Base-by-base conservation (phyloP, 768 basidiomycete genomes). In the Tulasnella sp. region DNA sequence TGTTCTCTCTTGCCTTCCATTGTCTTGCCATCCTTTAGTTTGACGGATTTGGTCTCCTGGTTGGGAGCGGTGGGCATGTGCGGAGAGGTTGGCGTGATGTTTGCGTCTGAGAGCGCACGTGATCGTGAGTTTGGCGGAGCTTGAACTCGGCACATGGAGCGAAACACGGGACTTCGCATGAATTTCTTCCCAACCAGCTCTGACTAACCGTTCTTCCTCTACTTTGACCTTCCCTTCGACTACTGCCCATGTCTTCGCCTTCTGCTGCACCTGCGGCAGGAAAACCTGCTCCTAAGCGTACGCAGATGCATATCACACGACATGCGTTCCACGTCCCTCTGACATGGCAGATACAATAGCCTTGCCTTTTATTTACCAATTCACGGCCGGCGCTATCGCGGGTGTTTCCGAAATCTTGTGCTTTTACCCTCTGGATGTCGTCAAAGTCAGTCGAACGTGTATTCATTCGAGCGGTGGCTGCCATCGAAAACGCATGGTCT, bases 331-430 rank as follows among this genome's bases (percentile, higher is more conserved):
- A 11, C 46, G 29, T 14, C 29, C 23, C 9, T 25, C 27, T 29
- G 8, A n/a, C 11, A 9, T 31, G 1, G 11, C 25, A 8, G 23
- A 5, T 27, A 17, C n/a, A 34, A 39, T 17, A 91, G 88, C 87
- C 27, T 75, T 90, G 45, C 88, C 88, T 1, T 91, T 91, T 71
- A 66, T 78, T 56, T 86, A 91, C 61, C 96, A 88, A 65, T 98
- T 99, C 66, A 78, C 83, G 1, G 92, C 94, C 0, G 96, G 96
- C 43, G 96, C 94, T 4, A 92, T 98, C 64, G 96, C 96, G 61
- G 94, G 94, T 57, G 80, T 88, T 61, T 72, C 72, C 23, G 71
- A 73, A 51, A 70, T 73, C 12, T 68, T 71, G 21, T 86, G 86
- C 3, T 88, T 92, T 67, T 93, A 91, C 63, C 89, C 91, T 58